Percentiles rank a stretch among this genome's conserved stretches.
phyloP scores from a whole-genome alignment of 768 basidiomycete species.

The Kwoniella botswanensis region DNA sequence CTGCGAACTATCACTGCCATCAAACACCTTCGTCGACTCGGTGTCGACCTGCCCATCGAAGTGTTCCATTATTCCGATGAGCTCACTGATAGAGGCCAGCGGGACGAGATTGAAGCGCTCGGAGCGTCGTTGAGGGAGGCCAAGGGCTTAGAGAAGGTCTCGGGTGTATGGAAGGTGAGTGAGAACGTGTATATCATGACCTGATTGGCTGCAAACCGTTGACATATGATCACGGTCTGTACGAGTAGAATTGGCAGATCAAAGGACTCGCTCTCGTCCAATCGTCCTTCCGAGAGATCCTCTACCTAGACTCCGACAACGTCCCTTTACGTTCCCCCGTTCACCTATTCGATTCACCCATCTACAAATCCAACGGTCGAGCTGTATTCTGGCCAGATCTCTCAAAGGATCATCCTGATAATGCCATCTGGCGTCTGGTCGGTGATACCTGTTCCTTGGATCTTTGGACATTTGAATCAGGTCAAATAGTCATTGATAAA shows the following conservation, averaged over 20 bases:
- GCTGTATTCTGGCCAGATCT: slow-evolving; percentile 62
- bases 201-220: not conserved
- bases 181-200: not conserved
- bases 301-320: slow-evolving; percentile 55
- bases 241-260: slow-evolving; percentile 49
- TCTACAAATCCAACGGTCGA: slow-evolving; percentile 50
- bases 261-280: slow-evolving; percentile 58
- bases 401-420: slow-evolving; percentile 60
- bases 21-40: slow-evolving; percentile 54
- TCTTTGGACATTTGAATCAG: slow-evolving; percentile 60
- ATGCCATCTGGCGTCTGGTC: slow-evolving; percentile 60
- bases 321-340: slow-evolving; percentile 58
- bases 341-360: slow-evolving; percentile 57
- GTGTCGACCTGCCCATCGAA: slow-evolving; percentile 58
- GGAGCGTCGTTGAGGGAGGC: slow-evolving; percentile 55
- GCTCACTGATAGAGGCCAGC: slow-evolving; percentile 40
- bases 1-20: slow-evolving; percentile 56
- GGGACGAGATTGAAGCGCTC: slow-evolving; percentile 51
- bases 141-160: slow-evolving; percentile 34
- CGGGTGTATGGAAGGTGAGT: slow-evolving; percentile 51
- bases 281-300: slow-evolving; percentile 51
- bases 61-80: slow-evolving; percentile 60
- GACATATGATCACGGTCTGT: not conserved
- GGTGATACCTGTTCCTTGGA: slow-evolving; percentile 55
- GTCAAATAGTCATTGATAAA: slow-evolving; percentile 61